phyloP scores from a whole-genome alignment of 768 basidiomycete genomes.

The Termitomyces sp. region DNA sequence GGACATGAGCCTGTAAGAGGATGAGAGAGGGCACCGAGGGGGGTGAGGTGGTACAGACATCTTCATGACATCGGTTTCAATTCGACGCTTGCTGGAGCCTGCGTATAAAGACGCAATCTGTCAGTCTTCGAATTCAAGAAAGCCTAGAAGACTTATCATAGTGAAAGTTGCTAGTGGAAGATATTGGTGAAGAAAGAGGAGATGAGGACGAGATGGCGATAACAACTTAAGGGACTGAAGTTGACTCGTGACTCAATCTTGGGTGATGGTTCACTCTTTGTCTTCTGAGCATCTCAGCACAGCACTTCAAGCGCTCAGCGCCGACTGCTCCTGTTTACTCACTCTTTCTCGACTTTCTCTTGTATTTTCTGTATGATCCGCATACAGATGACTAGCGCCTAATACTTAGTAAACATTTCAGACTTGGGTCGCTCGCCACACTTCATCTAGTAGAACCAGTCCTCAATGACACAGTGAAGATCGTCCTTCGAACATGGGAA shows the following conservation, averaged over 20 bases:
- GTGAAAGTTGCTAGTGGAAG: slow-evolving; percentile 13
- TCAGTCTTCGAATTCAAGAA: slow-evolving; percentile 6
- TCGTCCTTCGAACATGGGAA: slow-evolving; percentile 60
- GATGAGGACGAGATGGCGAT: slow-evolving; percentile 1
- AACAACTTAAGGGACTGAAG: slow-evolving; percentile 10
- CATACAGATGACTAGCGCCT: slow-evolving; percentile 6
- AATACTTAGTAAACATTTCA: background rate
- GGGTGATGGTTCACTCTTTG: background rate
- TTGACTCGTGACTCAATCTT: slow-evolving; percentile 9
- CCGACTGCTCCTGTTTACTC: background rate
- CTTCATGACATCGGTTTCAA: slow-evolving; percentile 99
- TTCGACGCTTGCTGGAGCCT: slow-evolving; percentile 85
- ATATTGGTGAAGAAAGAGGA: slow-evolving; percentile 7
- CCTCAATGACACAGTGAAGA: slow-evolving; percentile 66
- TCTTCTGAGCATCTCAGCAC: background rate
- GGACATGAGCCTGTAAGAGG: slow-evolving; percentile 79
- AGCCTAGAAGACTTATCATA: slow-evolving; percentile 58
- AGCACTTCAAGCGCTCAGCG: background rate
- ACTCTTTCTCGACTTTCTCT: background rate
- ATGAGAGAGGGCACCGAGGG: slow-evolving; percentile 11
- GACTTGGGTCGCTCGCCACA: background rate
- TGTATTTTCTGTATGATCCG: background rate
- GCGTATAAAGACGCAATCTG: slow-evolving; percentile 46
- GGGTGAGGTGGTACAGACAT: slow-evolving; percentile 52
- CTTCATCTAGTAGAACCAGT: slow-evolving; percentile 19